phyloP scores from a whole-genome alignment of 768 basidiomycete genomes.

The Infundibulicybe gibba region DNA sequence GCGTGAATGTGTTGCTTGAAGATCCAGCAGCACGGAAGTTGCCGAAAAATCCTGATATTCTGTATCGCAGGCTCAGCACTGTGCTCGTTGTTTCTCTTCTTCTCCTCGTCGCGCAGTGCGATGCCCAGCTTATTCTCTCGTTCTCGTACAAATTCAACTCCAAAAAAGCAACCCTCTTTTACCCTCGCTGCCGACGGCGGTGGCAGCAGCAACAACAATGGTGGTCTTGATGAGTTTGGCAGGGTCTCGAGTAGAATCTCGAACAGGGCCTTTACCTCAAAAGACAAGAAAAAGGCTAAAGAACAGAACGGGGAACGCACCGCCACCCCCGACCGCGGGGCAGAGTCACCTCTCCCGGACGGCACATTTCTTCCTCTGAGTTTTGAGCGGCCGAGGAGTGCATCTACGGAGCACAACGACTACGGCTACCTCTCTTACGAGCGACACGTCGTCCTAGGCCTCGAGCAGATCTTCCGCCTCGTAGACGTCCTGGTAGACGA shows the following conservation, averaged over 20 bases:
- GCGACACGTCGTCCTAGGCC: conserved; percentile 72
- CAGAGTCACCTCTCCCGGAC: conserved; percentile 34
- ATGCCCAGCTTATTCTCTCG: conserved; percentile 80
- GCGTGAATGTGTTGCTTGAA: not conserved
- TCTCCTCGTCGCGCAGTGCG: conserved; percentile 32
- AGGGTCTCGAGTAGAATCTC: conserved; percentile 47
- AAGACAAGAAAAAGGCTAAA: conserved; percentile 41
- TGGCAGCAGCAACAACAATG: conserved; percentile 5
- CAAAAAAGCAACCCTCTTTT: conserved; percentile 35
- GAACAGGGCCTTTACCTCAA: conserved; percentile 25
- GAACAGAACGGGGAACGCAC: conserved; percentile 40
- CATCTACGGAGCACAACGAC: conserved; percentile 31
- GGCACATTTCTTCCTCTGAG: conserved; percentile 51
- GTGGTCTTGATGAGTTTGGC: conserved; percentile 61
- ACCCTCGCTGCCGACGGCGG: conserved; percentile 17
- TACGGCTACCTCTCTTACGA: conserved; percentile 78
- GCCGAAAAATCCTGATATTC: conserved; percentile 16
- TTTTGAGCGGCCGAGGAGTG: conserved; percentile 42
- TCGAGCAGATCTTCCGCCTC: conserved; percentile 67
- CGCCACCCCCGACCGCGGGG: conserved; percentile 27
- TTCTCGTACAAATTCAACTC: conserved; percentile 57
- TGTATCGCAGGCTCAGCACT: conserved; percentile 16
- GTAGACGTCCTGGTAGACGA: conserved; percentile 70
- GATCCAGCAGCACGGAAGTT: conserved; percentile 14
- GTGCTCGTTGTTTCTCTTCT: conserved; percentile 18